Conservation (phyloP, 2,329 filamentous ascomycete species). For the Arthrinium phaeospermum region DNA sequence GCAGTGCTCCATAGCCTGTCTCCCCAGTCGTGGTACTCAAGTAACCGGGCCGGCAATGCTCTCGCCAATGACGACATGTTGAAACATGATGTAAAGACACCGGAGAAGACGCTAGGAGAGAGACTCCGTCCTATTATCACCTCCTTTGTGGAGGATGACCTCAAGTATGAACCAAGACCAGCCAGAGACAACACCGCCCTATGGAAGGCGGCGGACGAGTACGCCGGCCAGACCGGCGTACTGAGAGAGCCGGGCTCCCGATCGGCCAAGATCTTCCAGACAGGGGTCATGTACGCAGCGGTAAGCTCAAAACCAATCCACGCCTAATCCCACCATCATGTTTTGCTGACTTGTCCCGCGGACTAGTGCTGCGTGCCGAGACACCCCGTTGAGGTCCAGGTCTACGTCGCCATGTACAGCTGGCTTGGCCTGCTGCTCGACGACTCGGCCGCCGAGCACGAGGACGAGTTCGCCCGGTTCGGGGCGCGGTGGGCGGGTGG, state of each 20-base stretch:
- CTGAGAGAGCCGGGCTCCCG: not conserved
- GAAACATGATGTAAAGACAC: not conserved
- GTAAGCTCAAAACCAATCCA: not conserved
- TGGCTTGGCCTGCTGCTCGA: constrained; percentile 39
- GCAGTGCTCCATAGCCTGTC: not conserved
- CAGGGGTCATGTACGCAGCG: not conserved
- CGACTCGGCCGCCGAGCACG: constrained; percentile 32
- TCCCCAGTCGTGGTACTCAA: not conserved
- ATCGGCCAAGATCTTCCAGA: constrained; percentile 6
- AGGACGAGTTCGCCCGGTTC: constrained; percentile 31
- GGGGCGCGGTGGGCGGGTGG: constrained; percentile 32
- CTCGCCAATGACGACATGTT: not conserved
- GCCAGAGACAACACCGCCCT: not conserved
- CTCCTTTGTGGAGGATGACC: not conserved
- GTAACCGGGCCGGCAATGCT: not conserved
- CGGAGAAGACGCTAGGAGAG: not conserved
- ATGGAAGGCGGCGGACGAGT: not conserved
- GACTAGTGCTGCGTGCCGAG: not conserved
- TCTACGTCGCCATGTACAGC: constrained; percentile 40
- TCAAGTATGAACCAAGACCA: not conserved
- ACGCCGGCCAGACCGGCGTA: not conserved
- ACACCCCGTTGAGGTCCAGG: constrained; percentile 30
- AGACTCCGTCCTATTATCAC: not conserved
- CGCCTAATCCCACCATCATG: not conserved
- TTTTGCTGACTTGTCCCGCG: not conserved